Evolutionary conservation across 2,329 filamentous ascomycete genomes (phyloP).

Genomic region (Trichoderma arundinaceum): DNA sequence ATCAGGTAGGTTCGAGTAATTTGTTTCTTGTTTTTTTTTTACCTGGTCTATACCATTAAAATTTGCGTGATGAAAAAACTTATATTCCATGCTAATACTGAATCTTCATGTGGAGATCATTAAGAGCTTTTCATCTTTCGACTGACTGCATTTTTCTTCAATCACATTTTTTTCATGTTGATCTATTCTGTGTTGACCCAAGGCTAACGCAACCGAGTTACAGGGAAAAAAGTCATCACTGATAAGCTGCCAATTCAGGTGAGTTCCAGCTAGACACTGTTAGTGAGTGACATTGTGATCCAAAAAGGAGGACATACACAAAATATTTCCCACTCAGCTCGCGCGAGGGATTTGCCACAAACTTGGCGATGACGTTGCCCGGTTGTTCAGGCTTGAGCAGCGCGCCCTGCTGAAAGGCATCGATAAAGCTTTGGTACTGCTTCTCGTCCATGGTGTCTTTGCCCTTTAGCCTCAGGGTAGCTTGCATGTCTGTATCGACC

Average conservation of each 20-base stretch:
- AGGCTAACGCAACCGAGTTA: constrained; percentile 34
- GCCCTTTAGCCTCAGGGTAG: constrained; percentile 71
- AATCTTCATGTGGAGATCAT: constrained; percentile 70
- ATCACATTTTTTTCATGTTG: constrained; percentile 35
- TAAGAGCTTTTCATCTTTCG: constrained; percentile 84
- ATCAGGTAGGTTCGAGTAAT: constrained; percentile 40
- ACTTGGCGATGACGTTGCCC: constrained; percentile 81
- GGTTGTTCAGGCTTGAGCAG: constrained; percentile 83
- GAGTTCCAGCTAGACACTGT: constrained; percentile 46
- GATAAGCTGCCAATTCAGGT: constrained; percentile 59
- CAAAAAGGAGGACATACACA: constrained; percentile 53
- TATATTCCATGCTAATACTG: constrained; percentile 81
- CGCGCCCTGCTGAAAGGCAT: constrained; percentile 71
- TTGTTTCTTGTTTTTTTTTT: constrained; percentile 35
- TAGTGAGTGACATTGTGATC: constrained; percentile 1
- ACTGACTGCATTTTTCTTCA: constrained; percentile 60
- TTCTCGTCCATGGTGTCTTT: constrained; percentile 55
- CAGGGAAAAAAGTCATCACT: constrained; percentile 42
- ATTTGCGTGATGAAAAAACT: constrained; percentile 67
- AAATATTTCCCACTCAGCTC: constrained; percentile 79
- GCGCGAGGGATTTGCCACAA: constrained; percentile 68
- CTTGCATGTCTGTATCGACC: constrained; percentile 90
- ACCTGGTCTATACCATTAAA: constrained; percentile 8
- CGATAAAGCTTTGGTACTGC: constrained; percentile 71
- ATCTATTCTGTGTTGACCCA: constrained; percentile 17